phyloP scores from a whole-genome alignment of 2,329 filamentous ascomycete genomes.

The Penicillium olsonii region DNA sequence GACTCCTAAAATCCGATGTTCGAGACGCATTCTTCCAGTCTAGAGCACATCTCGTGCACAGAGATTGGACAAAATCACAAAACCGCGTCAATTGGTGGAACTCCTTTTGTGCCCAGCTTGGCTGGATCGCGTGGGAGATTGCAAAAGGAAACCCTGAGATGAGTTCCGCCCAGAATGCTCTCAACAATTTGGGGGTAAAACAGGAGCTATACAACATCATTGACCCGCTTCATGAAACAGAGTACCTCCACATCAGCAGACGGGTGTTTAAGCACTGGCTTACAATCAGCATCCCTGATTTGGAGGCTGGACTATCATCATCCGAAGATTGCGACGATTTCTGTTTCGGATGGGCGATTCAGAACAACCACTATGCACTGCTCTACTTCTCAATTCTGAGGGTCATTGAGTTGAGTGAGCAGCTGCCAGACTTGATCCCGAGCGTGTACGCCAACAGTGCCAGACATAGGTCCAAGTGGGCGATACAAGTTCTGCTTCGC shows the following conservation, averaged over 20 bases:
- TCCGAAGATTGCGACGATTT: neutral
- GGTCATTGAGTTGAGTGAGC: neutral
- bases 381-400: neutral
- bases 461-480: neutral
- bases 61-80: constrained; percentile 12
- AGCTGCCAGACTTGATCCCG: neutral
- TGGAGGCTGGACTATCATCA: neutral
- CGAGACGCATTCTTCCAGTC: constrained; percentile 10
- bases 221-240: neutral
- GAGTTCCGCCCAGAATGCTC: neutral
- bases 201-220: neutral
- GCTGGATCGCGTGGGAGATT: constrained; percentile 28
- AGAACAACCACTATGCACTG: neutral
- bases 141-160: constrained; percentile 4
- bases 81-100: constrained; percentile 16
- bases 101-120: constrained; percentile 22
- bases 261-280: neutral
- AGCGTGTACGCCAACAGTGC: neutral
- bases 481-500: neutral
- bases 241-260: neutral
- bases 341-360: neutral
- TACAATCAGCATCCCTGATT: neutral
- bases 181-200: neutral
- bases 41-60: neutral
- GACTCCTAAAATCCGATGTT: constrained; percentile 14